Base-by-base conservation (phyloP, 2,329 filamentous ascomycete genomes). In the Colletotrichum horii region DNA sequence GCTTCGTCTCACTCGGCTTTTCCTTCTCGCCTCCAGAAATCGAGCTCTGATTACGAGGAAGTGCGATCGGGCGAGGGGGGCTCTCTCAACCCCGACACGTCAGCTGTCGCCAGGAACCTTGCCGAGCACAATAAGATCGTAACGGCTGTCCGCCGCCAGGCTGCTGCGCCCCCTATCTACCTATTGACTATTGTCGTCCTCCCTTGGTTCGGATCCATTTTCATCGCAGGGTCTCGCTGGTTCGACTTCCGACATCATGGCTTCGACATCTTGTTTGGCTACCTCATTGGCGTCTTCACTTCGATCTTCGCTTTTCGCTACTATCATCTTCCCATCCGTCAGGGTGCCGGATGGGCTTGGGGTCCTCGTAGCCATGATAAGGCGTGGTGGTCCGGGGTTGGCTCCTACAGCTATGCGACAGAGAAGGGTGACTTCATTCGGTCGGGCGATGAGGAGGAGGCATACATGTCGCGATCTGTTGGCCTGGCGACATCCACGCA, bases 211-310 rank as follows among this genome's bases (percentile, higher is more conserved):
- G 87, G 91, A 2, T 94, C 96, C 7, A 90, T 96, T 77, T 98
- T 96, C 85, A 94, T 98, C 77, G 90, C 93, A n/a, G 91, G 93
- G 32, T 96, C 95, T 2, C 94, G 96, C 14, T 98, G 94, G 90
- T 96, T 93, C 75, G 93, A 98, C 83, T 97, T 93, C 86, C 92
- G 95, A 52, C 96, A 98, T 83, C 94, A 96, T 82, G 96, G 93
- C n/a, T 96, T 98, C 82, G 96, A 98, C 78, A 94, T 98, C 78
- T 85, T 98, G 4, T 95, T 94, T 77, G 96, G 96, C n/a, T 94
- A 93, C 71, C 78, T 94, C 15, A 94, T 98, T 77, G 96, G 96
- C 11, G 89, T 93, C 16, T 84, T 92, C 60, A 91, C 91, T 48
- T 91, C 94, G 24, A 93, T 93, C 82, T 92, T 96, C 79, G 91